Evolutionary conservation across 768 basidiomycete species (phyloP).

Genomic region (Kwoniella dendrophila): DNA sequence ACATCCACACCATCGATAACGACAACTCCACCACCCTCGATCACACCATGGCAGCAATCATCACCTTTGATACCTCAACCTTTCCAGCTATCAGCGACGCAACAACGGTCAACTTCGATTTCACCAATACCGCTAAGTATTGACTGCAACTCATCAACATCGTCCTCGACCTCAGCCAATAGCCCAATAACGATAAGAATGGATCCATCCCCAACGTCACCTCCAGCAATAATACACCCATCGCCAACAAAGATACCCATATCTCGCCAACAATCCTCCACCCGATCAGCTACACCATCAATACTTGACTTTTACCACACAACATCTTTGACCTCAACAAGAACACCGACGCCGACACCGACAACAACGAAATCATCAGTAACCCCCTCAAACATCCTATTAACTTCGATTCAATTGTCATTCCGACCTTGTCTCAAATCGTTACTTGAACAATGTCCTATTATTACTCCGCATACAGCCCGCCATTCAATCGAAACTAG

Average conservation of each 20-base stretch:
- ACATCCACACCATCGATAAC: background rate
- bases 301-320: too few species aligned
- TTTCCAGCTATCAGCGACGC: too few species aligned
- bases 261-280: too few species aligned
- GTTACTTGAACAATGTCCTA: background rate
- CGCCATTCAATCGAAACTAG: background rate
- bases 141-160: too few species aligned
- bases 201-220: too few species aligned
- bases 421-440: background rate
- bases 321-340: background rate
- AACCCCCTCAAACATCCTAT: conserved; percentile 1
- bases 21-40: background rate
- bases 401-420: conserved; percentile 11
- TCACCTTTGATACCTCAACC: too few species aligned
- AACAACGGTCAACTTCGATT: too few species aligned
- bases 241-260: too few species aligned
- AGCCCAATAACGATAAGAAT: too few species aligned
- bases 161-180: background rate
- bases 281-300: too few species aligned
- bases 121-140: too few species aligned
- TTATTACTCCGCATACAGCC: background rate
- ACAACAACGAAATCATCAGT: background rate
- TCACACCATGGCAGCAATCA: background rate
- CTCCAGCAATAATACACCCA: too few species aligned
- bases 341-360: conserved; percentile 3